Percentiles rank a stretch among this genome's conserved stretches.
Evolutionary conservation across 2,329 filamentous ascomycete genomes (phyloP).

Genomic region (Paracoccidioides brasiliensis): DNA sequence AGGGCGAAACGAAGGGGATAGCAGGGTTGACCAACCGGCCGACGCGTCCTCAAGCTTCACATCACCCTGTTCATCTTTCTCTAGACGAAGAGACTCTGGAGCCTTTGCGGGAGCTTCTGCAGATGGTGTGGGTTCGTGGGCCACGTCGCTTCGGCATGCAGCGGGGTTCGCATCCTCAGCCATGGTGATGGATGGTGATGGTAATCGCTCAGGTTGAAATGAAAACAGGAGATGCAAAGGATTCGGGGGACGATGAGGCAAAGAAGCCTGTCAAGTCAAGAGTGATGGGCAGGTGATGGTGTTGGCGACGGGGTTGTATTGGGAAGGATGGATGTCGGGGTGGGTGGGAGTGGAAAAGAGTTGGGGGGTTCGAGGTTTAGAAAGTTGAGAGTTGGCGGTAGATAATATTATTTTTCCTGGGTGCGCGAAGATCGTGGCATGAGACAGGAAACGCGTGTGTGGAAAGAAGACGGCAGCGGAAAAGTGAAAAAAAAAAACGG

Average conservation of each 20-base stretch:
- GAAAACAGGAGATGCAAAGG: not conserved
- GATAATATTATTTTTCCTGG: constrained; percentile 10
- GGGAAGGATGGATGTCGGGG: not conserved
- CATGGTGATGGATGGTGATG: constrained; percentile 15
- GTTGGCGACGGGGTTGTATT: not conserved
- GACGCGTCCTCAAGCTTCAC: constrained; percentile 17
- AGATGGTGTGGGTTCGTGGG: constrained; percentile 18
- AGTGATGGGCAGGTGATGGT: not conserved
- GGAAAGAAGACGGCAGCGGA: not conserved
- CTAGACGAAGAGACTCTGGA: constrained; percentile 12
- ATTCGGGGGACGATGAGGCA: not conserved
- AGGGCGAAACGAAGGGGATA: not conserved
- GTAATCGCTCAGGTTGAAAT: not conserved
- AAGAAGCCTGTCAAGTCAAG: not conserved
- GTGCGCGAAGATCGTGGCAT: constrained; percentile 16
- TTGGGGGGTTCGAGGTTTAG: constrained; percentile 15
- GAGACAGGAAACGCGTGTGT: constrained; percentile 15
- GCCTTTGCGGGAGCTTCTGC: constrained; percentile 13
- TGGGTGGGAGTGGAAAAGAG: constrained; percentile 13
- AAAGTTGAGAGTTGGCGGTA: constrained; percentile 10
- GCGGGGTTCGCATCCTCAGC: constrained; percentile 27
- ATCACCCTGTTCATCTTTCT: constrained; percentile 15
- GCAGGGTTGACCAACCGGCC: constrained; percentile 17
- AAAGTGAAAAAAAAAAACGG: no score
- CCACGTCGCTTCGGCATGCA: constrained; percentile 21